phyloP scores from a whole-genome alignment of 768 basidiomycete genomes.

The Epithele typhae region DNA sequence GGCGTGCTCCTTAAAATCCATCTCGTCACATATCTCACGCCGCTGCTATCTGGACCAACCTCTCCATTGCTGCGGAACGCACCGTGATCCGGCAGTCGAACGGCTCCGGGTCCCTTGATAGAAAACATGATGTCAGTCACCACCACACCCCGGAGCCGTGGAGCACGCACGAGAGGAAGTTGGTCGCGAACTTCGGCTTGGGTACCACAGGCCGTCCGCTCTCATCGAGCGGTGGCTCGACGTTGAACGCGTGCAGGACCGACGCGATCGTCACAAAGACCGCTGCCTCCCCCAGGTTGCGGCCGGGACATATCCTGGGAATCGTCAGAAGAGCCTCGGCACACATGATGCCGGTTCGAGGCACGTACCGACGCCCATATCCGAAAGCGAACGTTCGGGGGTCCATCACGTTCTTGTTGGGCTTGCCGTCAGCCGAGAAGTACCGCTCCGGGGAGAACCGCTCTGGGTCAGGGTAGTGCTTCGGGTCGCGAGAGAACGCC shows the following conservation, averaged over 20 bases:
- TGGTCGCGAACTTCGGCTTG: background rate
- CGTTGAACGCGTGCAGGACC: conserved; percentile 1
- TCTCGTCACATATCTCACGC: too few species aligned
- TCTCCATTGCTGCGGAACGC: too few species aligned
- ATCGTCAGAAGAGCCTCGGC: too few species aligned
- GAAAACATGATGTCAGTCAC: too few species aligned
- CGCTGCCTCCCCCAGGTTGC: conserved; percentile 2
- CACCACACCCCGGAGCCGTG: too few species aligned
- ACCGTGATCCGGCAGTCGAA: too few species aligned
- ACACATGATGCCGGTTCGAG: background rate
- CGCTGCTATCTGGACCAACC: too few species aligned
- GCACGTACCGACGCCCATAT: conserved; percentile 1
- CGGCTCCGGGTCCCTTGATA: background rate
- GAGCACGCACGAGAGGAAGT: background rate
- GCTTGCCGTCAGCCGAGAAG: conserved; percentile 12
- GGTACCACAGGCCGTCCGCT: background rate
- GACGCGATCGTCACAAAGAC: conserved; percentile 6
- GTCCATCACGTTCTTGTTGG: background rate
- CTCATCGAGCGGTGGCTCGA: background rate
- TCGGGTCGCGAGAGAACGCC: conserved; percentile 38
- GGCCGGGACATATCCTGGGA: conserved; percentile 2
- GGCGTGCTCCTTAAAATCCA: too few species aligned
- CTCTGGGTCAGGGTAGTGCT: conserved; percentile 28
- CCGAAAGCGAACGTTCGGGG: conserved; percentile 2
- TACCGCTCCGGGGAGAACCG: conserved; percentile 38